Percentiles rank a stretch among this genome's conserved stretches.
Conservation (phyloP, 2,329 filamentous ascomycete species). For the Fonsecaea monophora region DNA sequence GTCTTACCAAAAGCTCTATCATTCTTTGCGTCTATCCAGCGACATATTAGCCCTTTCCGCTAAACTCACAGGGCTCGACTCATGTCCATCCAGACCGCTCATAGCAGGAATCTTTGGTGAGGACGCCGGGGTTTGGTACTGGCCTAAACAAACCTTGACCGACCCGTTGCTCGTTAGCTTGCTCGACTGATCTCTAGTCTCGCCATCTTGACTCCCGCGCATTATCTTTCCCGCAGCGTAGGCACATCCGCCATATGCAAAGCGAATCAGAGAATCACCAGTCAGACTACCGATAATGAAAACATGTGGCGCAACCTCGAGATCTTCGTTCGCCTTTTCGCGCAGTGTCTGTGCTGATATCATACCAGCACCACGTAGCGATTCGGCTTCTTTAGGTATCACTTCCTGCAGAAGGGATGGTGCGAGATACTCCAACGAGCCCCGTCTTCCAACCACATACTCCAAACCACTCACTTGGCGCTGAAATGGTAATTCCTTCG, state of each 20-base stretch:
- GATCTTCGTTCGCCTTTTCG: conserved; percentile 57
- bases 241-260: conserved; percentile 65
- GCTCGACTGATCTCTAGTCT: background rate
- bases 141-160: conserved; percentile 18
- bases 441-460: conserved; percentile 64
- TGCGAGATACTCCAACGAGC: conserved; percentile 61
- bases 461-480: conserved; percentile 58
- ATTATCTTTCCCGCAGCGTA: conserved; percentile 63
- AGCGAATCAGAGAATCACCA: conserved; percentile 66
- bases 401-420: conserved; percentile 56
- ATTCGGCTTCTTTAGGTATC: conserved; percentile 12
- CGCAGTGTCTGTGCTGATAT: conserved; percentile 63
- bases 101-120: conserved; percentile 36
- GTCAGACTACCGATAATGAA: conserved; percentile 66
- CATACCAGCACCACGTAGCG: conserved; percentile 39
- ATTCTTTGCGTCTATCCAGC: conserved; percentile 29
- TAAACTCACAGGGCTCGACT: conserved; percentile 29
- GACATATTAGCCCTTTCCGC: conserved; percentile 12
- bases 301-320: conserved; percentile 61
- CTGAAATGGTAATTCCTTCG: conserved; percentile 52
- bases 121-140: conserved; percentile 29
- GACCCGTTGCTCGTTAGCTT: conserved; percentile 8
- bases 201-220: conserved; percentile 5
- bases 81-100: conserved; percentile 37
- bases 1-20: background rate